Conservation (phyloP, 2,329 filamentous ascomycete genomes). For the Dactylonectria macrodidyma region DNA sequence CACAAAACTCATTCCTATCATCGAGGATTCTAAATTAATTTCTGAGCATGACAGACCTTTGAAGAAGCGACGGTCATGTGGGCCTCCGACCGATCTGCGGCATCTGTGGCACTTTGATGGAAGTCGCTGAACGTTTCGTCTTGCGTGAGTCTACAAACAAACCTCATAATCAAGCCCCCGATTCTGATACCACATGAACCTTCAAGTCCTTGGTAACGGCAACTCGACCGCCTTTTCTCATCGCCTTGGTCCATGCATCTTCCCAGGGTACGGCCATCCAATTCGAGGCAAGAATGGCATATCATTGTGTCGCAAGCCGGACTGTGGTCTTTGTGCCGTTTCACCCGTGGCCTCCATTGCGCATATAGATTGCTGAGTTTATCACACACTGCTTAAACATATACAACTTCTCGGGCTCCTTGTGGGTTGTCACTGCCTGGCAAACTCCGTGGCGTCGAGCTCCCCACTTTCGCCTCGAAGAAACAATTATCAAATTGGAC, state of each 20-base stretch:
- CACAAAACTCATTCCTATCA: conserved; percentile 2
- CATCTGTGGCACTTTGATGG: conserved; percentile 27
- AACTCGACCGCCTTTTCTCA: conserved; percentile 27
- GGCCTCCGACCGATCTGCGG: conserved; percentile 26
- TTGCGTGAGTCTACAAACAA: conserved; percentile 24
- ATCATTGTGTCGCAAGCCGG: conserved; percentile 26
- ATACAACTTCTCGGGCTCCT: conserved; percentile 7
- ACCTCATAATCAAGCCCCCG: too few species aligned
- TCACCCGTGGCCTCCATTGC: conserved; percentile 27
- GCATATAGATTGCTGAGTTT: conserved; percentile 32
- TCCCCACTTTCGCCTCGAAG: conserved; percentile 26
- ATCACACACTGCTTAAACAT: conserved; percentile 14
- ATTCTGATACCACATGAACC: too few species aligned
- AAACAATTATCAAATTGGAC: conserved; percentile 11
- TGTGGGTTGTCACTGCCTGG: conserved; percentile 30
- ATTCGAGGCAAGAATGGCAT: conserved; percentile 9
- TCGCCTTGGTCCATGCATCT: conserved; percentile 23
- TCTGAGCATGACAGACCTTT: conserved; percentile 10
- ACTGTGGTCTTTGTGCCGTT: conserved; percentile 21
- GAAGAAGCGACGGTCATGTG: conserved; percentile 21
- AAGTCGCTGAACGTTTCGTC: conserved; percentile 22
- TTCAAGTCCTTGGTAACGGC: conserved; percentile 27
- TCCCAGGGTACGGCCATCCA: conserved; percentile 27
- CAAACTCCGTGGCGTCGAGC: conserved; percentile 31
- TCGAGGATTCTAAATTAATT: background rate